Evolutionary conservation across 768 basidiomycete genomes (phyloP), one percentile per base, ranked within the genome.

Genomic region (Trametes meyenii): DNA sequence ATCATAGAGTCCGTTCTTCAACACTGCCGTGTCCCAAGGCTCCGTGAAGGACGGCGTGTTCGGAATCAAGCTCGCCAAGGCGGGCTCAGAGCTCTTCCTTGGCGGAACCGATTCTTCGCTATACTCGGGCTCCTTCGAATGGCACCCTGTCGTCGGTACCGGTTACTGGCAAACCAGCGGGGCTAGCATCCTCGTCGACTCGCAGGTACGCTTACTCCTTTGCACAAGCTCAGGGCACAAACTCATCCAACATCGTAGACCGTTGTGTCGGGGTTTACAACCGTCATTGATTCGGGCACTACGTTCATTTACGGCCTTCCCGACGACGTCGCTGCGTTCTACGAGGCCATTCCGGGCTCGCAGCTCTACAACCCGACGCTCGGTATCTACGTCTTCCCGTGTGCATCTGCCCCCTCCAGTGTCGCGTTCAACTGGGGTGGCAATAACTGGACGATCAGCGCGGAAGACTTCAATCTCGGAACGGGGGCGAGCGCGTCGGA

Each of bases 101-200:
- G 77, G 78, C 10, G 77, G 77, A 50, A 68, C 69, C 35, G 72
- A 79, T 57, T 56, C 69, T 1, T 61, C 71, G 39, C 73, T 73
- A 35, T 77, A 71, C 67, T 71, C 64, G 45, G 75, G 75, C 21
- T 42, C 69, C 10, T 69, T 77, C 59, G 71, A 69, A 51, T 76
- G 63, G 38, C 68, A 68, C 33, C n/a, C 61, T 29, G 68, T 72
- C 33, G 65, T 63, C 3, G 52, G 65, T 38, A 55, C 58, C 61
- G 70, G 55, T 43, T 72, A 69, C 67, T 73, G 74, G 74, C 67
- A 75, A 61, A 58, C 69, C 39, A 48, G 52, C 29, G 54, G 53
- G 26, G 65, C 60, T 4, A 61, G 61, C 17, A 36, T 66, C 4
- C 35, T 21, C 13, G 48, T 67, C 5, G 63, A 64, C 21, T 50